These are phyloP conservation scores for Lentinula guzmanii DNA, from an alignment of 768 basidiomycete species.

Conservation along the genomic window DNA sequence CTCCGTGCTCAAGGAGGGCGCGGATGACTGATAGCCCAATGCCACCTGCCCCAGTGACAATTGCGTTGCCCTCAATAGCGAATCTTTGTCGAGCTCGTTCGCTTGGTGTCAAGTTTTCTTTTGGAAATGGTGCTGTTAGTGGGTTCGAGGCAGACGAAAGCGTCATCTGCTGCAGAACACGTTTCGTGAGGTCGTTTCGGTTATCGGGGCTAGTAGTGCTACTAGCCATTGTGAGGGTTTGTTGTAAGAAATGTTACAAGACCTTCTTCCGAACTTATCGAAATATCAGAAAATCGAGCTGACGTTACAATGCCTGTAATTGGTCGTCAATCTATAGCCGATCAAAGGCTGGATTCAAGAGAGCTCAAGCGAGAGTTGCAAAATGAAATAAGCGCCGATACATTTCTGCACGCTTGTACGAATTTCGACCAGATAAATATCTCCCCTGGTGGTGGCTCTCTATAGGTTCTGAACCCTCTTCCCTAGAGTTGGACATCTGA, in stretches of 20 bases:
- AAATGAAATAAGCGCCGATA: background rate
- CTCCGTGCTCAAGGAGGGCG: constrained; percentile 39
- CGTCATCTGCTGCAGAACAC: constrained; percentile 23
- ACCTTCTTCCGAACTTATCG: background rate
- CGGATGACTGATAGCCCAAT: constrained; percentile 30
- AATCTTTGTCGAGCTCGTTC: constrained; percentile 29
- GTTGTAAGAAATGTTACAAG: background rate
- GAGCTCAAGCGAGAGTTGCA: too few relatives aligned
- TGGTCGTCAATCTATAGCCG: background rate
- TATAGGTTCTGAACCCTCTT: too few relatives aligned
- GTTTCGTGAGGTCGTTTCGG: constrained; percentile 20
- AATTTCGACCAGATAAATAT: background rate
- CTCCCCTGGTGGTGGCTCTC: too few relatives aligned
- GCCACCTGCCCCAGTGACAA: constrained; percentile 38
- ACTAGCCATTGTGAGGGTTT: background rate
- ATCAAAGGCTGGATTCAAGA: background rate
- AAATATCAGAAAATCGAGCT: background rate
- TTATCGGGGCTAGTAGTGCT: background rate
- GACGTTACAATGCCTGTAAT: background rate
- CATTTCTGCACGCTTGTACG: background rate
- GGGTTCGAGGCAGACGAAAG: constrained; percentile 22
- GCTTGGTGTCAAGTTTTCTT: constrained; percentile 6
- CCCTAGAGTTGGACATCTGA: too few relatives aligned
- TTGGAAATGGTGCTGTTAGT: constrained; percentile 20
- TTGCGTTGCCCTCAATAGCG: constrained; percentile 31